A percentile compares a stretch with the other conserved stretches of the same genome.
phyloP scores from a whole-genome alignment of 495 filamentous ascomycete genomes.

The Podospora bellae-mahoneyi region DNA sequence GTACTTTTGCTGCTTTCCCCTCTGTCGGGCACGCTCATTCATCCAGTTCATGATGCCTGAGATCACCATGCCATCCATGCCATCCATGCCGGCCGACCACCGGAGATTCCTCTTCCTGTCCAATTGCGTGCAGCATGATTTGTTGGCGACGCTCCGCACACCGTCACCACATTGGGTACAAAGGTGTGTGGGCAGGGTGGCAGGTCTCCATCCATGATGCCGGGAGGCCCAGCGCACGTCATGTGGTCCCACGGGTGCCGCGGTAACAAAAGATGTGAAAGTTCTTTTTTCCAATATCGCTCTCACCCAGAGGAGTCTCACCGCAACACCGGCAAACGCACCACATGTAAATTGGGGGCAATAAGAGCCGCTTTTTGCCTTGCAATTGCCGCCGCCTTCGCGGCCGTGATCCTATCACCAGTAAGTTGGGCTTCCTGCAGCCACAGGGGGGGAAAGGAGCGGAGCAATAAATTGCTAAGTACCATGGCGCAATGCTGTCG shows the following conservation, averaged over 20 bases:
- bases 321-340: background rate
- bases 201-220: background rate
- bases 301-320: background rate
- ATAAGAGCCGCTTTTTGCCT: background rate
- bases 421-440: background rate
- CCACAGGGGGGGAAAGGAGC: background rate
- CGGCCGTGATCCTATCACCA: background rate
- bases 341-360: background rate
- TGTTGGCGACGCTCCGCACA: background rate
- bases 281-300: background rate
- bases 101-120: background rate
- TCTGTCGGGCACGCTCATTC: background rate
- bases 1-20: background rate
- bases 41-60: background rate
- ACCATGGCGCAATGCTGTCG: constrained; percentile 9
- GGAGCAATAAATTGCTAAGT: background rate
- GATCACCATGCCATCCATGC: background rate
- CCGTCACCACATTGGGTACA: background rate
- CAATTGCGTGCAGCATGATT: background rate
- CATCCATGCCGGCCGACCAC: background rate
- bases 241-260: background rate
- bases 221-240: background rate
- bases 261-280: background rate
- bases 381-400: background rate
- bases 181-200: background rate